Percentiles rank a stretch among this genome's conserved stretches.
Evolutionary conservation across 2,329 filamentous ascomycete genomes (phyloP).

Genomic region (Aspergillus sergii): DNA sequence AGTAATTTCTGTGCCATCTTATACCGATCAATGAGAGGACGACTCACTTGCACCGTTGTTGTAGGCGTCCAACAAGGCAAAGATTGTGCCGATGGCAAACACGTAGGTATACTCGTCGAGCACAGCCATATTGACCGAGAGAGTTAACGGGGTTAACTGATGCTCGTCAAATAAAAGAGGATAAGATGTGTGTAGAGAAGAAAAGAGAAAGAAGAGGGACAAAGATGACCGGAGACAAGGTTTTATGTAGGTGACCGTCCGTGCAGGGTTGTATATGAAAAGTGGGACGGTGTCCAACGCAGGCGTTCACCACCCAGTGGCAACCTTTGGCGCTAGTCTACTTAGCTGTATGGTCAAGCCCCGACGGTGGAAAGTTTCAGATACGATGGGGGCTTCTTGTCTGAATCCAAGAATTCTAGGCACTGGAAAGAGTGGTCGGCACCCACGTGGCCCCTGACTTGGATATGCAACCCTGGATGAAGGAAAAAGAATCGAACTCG

Average conservation of each 20-base stretch:
- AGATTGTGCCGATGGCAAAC: slow-evolving; percentile 74
- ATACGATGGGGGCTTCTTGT: not conserved
- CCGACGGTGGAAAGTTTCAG: not conserved
- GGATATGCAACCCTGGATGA: not conserved
- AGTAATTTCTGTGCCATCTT: not conserved
- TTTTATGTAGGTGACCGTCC: not conserved
- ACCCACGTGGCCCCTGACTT: not conserved
- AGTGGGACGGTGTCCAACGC: not conserved
- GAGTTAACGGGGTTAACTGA: not conserved
- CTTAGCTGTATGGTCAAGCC: not conserved
- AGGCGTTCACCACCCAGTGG: not conserved
- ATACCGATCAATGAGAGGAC: no score
- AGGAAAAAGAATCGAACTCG: no score
- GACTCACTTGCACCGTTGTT: slow-evolving; percentile 77
- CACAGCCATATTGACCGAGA: slow-evolving; percentile 52
- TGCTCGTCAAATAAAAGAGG: not conserved
- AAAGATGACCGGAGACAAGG: not conserved
- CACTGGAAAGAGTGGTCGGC: not conserved
- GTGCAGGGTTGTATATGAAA: not conserved
- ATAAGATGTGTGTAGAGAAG: not conserved
- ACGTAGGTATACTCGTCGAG: slow-evolving; percentile 69
- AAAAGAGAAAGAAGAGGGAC: not conserved
- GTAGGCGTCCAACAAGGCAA: slow-evolving; percentile 75
- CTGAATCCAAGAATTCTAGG: not conserved
- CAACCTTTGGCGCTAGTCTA: not conserved